phyloP scores from a whole-genome alignment of 1,139 yeast genomes.

The Magnusiomyces tetraspermus region DNA sequence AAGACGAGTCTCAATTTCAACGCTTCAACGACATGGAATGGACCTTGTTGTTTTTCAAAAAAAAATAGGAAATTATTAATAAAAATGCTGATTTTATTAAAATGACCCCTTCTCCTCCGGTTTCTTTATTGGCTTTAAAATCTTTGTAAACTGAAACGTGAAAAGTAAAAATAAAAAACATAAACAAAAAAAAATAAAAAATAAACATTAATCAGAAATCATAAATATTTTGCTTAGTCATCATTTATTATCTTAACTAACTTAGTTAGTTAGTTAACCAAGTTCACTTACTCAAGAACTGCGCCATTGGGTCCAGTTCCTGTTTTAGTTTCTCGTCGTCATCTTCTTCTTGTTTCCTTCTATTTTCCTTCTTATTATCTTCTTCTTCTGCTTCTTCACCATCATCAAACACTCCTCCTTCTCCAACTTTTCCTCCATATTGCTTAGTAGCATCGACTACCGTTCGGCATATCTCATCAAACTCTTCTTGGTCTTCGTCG shows the following conservation, averaged over 20 bases:
- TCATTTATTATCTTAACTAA: not conserved
- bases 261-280: not conserved
- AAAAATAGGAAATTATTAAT: too few species aligned
- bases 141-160: too few species aligned
- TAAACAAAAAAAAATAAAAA: too few species aligned
- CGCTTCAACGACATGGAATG: too few species aligned
- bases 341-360: conserved; percentile 12
- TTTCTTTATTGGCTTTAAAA: too few species aligned
- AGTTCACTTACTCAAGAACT: not conserved
- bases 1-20: too few species aligned
- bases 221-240: too few species aligned
- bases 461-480: conserved; percentile 15
- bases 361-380: not conserved
- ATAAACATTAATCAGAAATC: too few species aligned
- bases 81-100: too few species aligned
- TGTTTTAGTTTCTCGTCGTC: conserved; percentile 13
- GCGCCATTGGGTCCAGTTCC: conserved; percentile 6
- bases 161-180: not conserved
- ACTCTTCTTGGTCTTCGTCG: conserved; percentile 35
- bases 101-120: too few species aligned
- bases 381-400: not conserved
- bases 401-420: conserved; percentile 1
- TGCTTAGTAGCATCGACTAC: not conserved
- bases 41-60: too few species aligned
- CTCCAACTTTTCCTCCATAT: conserved; percentile 2